Evolutionary conservation across 805 yeast genomes (phyloP).

Genomic region (Kockiozyma suomiensis): DNA sequence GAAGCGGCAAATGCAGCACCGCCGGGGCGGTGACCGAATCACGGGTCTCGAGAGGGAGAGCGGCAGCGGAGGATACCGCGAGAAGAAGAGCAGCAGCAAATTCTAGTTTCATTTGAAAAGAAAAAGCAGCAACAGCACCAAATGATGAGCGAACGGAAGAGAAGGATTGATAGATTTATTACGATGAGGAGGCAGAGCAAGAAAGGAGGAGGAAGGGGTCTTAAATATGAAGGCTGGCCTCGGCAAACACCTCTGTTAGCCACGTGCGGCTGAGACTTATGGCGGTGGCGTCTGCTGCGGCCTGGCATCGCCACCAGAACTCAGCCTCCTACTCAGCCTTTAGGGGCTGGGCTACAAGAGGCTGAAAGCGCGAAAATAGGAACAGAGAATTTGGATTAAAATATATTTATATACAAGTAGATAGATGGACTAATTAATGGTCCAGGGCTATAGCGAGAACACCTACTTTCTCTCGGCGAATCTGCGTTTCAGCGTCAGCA

Average conservation of each 20-base stretch:
- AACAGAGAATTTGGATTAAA: too few species aligned
- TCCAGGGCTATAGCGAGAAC: too few species aligned
- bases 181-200: background rate
- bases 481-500: too few species aligned
- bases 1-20: slow-evolving; percentile 12
- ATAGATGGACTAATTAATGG: too few species aligned
- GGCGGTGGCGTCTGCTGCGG: too few species aligned
- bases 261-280: background rate
- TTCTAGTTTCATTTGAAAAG: background rate
- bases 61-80: slow-evolving; percentile 2
- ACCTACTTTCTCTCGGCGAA: too few species aligned
- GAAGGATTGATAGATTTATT: background rate
- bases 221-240: background rate
- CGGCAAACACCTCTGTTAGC: background rate
- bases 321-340: too few species aligned
- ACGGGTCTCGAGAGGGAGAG: slow-evolving; percentile 1
- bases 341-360: too few species aligned
- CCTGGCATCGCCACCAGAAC: too few species aligned
- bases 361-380: too few species aligned
- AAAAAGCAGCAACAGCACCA: background rate
- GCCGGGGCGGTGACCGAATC: background rate
- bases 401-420: too few species aligned
- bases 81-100: background rate
- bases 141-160: background rate
- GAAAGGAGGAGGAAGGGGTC: background rate